phyloP scores from a whole-genome alignment of 495 filamentous ascomycete species.

The Hypomontagnella submonticulosa region DNA sequence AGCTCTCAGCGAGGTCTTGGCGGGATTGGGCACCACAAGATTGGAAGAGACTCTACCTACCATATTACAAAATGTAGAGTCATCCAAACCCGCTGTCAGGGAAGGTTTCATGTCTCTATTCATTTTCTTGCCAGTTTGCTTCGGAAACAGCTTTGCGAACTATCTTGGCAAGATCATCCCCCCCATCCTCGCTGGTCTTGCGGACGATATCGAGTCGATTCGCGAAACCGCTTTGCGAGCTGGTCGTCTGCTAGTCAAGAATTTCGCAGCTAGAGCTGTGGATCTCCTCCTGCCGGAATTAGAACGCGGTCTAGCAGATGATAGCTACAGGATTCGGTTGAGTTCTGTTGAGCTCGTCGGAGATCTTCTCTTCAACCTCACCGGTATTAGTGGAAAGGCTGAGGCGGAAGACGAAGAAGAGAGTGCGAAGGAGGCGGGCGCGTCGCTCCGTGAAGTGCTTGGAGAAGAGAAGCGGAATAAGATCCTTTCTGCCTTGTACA shows the following conservation, averaged over 20 bases:
- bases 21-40: conserved; percentile 88
- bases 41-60: conserved; percentile 97
- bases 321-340: conserved; percentile 94
- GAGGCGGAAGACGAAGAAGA: conserved; percentile 82
- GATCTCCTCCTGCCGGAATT: conserved; percentile 94
- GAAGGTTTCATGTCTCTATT: conserved; percentile 99
- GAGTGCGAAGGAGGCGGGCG: conserved; percentile 81
- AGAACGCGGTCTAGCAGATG: conserved; percentile 93
- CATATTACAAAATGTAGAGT: conserved; percentile 94
- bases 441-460: conserved; percentile 90
- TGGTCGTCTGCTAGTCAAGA: conserved; percentile 94
- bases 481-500: conserved; percentile 93
- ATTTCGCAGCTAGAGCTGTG: conserved; percentile 93
- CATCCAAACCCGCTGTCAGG: conserved; percentile 86
- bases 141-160: conserved; percentile 96
- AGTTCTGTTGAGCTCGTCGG: conserved; percentile 98
- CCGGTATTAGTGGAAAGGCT: conserved; percentile 86
- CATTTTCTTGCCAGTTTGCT: conserved; percentile 98
- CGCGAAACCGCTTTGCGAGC: conserved; percentile 92
- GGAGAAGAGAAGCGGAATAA: conserved; percentile 96
- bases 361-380: conserved; percentile 96
- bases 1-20: conserved; percentile 95
- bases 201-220: conserved; percentile 95
- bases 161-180: conserved; percentile 97
- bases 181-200: conserved; percentile 91